Percentiles rank a stretch among this genome's conserved stretches.
Evolutionary conservation across 2,329 filamentous ascomycete species (phyloP).

Genomic region (Curvularia sp.): DNA sequence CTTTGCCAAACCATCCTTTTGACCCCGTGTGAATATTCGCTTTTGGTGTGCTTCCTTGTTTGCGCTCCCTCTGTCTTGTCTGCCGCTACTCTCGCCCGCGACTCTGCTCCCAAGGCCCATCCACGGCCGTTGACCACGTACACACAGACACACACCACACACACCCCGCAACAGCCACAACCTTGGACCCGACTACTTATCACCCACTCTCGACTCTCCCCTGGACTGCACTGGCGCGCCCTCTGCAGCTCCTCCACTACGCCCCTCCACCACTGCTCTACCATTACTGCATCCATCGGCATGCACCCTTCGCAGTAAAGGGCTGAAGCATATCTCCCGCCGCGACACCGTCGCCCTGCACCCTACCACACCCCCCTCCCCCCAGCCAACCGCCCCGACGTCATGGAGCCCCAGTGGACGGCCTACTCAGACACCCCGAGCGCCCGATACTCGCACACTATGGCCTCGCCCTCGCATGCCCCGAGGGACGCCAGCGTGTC

Average conservation of each 20-base stretch:
- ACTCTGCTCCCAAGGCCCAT: not conserved
- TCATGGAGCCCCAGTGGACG: slow-evolving; percentile 52
- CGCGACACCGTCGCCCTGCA: slow-evolving; percentile 34
- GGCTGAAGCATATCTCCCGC: slow-evolving; percentile 46
- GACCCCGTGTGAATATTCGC: slow-evolving; percentile 4
- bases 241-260: not conserved
- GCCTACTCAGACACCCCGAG: slow-evolving; percentile 46
- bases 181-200: slow-evolving; percentile 17
- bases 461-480: slow-evolving; percentile 45
- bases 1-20: slow-evolving; percentile 13
- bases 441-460: slow-evolving; percentile 49
- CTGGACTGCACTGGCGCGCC: not conserved
- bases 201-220: not conserved
- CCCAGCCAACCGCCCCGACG: slow-evolving; percentile 19
- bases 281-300: slow-evolving; percentile 36
- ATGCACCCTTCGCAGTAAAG: slow-evolving; percentile 44
- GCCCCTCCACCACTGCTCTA: not conserved
- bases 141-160: no score
- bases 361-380: slow-evolving; percentile 15
- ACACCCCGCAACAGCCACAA: slow-evolving; percentile 22
- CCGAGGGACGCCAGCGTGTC: slow-evolving; percentile 43
- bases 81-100: not conserved
- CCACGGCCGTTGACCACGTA: slow-evolving; percentile 18
- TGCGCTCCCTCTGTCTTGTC: not conserved
- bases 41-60: slow-evolving; percentile 1